Conservation (phyloP, 306 rosid genomes). For the Neltuma alba region DNA sequence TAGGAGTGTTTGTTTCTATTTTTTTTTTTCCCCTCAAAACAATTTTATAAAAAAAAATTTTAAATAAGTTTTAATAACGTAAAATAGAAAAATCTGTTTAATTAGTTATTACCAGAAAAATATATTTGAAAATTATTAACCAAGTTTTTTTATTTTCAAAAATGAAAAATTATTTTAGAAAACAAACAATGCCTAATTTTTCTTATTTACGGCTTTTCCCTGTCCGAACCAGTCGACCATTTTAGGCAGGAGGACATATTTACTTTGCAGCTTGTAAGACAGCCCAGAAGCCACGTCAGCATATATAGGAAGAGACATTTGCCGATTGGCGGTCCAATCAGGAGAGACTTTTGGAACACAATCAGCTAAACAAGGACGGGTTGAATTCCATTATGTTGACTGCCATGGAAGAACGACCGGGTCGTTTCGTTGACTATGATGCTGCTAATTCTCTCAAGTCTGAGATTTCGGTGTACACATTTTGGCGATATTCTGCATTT, state of each 20-base stretch:
- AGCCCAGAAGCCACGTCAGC: neutral
- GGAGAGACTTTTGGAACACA: neutral
- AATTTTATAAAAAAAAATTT: no score
- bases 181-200: no score
- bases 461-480: neutral
- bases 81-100: no score
- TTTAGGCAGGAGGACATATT: neutral
- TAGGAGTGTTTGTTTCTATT: no score
- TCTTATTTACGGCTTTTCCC: neutral
- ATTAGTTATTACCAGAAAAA: no score
- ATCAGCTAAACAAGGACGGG: neutral
- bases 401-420: neutral
- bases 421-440: neutral
- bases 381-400: neutral
- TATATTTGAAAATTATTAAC: no score
- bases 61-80: no score
- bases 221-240: neutral
- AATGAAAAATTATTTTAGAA: no score
- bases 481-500: neutral
- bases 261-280: neutral
- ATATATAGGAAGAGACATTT: neutral
- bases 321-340: slow-evolving; percentile 2
- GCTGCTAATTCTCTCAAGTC: neutral
- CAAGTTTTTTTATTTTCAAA: no score
- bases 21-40: neutral